Evolutionary conservation across 768 basidiomycete genomes (phyloP).

Genomic region (Panellus pusillus): DNA sequence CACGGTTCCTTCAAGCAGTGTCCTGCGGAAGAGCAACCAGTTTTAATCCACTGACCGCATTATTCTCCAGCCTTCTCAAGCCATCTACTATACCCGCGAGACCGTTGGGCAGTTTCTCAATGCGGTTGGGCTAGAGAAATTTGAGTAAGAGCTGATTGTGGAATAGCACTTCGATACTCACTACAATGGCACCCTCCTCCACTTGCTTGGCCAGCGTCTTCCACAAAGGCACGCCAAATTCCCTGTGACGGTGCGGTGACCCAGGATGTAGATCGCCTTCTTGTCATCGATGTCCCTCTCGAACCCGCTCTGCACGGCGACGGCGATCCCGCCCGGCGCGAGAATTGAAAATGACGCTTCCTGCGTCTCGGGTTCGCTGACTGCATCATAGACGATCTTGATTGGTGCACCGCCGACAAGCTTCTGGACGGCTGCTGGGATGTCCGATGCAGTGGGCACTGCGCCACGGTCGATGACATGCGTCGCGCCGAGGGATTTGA

Average conservation of each 20-base stretch:
- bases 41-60: slow-evolving; percentile 10
- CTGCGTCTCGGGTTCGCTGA: slow-evolving; percentile 1
- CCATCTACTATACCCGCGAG: slow-evolving; percentile 43
- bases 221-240: slow-evolving; percentile 21
- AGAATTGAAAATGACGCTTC: background rate
- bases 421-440: background rate
- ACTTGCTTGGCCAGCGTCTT: slow-evolving; percentile 29
- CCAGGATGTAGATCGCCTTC: background rate
- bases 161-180: background rate
- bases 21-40: slow-evolving; percentile 17
- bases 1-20: no score
- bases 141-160: background rate
- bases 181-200: slow-evolving; percentile 30
- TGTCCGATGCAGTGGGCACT: background rate
- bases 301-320: background rate
- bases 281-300: background rate
- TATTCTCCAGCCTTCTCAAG: slow-evolving; percentile 26
- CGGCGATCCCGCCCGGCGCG: background rate
- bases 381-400: slow-evolving; percentile 10
- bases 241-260: slow-evolving; percentile 22
- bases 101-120: slow-evolving; percentile 42
- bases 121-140: slow-evolving; percentile 39
- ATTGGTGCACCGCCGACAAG: background rate
- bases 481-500: slow-evolving; percentile 34
- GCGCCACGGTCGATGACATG: slow-evolving; percentile 30